Evolutionary conservation across 495 filamentous ascomycete species (phyloP).

Genomic region (Aspergillus bridgeri): DNA sequence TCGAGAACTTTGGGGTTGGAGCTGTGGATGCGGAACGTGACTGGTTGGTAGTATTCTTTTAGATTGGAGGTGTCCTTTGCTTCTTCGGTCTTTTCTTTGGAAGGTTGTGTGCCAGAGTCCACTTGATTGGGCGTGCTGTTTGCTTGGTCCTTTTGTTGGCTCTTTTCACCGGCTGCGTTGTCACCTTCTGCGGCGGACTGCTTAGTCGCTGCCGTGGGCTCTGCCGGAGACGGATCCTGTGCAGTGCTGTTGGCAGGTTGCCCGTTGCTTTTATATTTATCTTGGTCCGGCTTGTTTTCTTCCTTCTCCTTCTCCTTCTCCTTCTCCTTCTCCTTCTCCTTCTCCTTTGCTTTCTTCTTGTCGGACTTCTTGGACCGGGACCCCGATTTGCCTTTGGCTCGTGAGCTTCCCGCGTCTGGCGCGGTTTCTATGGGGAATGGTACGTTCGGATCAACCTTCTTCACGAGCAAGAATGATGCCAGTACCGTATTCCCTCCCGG

Average conservation of each 20-base stretch:
- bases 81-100: conserved; percentile 14
- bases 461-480: conserved; percentile 50
- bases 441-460: conserved; percentile 45
- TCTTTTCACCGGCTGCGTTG: conserved; percentile 6
- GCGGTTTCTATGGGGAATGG: conserved; percentile 38
- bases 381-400: conserved; percentile 29
- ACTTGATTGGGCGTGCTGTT: background rate
- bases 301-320: conserved; percentile 23
- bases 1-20: conserved; percentile 63
- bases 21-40: conserved; percentile 74
- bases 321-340: conserved; percentile 11
- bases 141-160: conserved; percentile 7
- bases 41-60: conserved; percentile 83
- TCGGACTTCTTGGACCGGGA: conserved; percentile 37
- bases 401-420: conserved; percentile 24
- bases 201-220: conserved; percentile 18
- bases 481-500: conserved; percentile 46
- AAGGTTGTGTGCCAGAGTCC: background rate
- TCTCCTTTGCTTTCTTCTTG: conserved; percentile 7
- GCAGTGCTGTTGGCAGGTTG: background rate
- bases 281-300: conserved; percentile 8
- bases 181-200: conserved; percentile 9
- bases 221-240: conserved; percentile 9
- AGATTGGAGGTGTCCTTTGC: conserved; percentile 26
- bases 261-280: background rate